A percentile compares a stretch with the other conserved stretches of the same genome.
Evolutionary conservation across 176 grass and related monocot species (phyloP).

Genomic region (Aegilops sharonensis): DNA sequence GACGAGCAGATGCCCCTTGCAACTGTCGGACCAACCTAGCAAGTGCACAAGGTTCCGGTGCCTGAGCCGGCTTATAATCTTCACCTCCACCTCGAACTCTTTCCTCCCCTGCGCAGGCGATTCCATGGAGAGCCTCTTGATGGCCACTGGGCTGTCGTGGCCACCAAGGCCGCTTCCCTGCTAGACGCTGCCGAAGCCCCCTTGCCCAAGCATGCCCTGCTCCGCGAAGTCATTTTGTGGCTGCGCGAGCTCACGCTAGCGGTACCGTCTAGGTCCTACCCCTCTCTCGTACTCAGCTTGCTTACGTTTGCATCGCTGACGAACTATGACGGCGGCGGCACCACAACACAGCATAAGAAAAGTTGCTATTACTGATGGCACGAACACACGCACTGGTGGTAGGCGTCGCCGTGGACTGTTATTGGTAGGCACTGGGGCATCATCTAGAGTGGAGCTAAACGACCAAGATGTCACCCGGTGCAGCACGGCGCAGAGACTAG

Average conservation of each 20-base stretch:
- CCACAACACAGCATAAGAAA: too few species aligned
- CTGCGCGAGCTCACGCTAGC: not conserved
- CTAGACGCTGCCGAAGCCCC: not conserved
- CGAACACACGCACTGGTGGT: not conserved
- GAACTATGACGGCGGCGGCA: too few species aligned
- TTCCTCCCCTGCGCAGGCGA: not conserved
- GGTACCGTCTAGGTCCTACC: not conserved
- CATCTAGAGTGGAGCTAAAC: not conserved
- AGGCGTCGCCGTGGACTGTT: too few species aligned
- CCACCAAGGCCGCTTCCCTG: not conserved
- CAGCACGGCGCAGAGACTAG: not conserved
- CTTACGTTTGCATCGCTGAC: not conserved
- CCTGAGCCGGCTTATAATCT: too few species aligned
- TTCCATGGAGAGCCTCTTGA: not conserved
- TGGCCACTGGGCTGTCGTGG: not conserved
- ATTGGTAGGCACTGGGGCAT: not conserved
- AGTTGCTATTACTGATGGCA: not conserved
- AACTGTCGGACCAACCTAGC: not conserved
- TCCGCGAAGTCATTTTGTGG: not conserved
- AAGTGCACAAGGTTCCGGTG: constrained; percentile 29
- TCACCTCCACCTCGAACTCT: too few species aligned
- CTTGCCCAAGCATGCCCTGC: not conserved
- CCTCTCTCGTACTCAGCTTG: not conserved
- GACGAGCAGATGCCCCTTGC: too few species aligned
- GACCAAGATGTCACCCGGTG: not conserved